A percentile compares a stretch with the other conserved stretches of the same genome.
Conservation (phyloP, 208 protist species). For the Balamuthia mandrillaris region DNA sequence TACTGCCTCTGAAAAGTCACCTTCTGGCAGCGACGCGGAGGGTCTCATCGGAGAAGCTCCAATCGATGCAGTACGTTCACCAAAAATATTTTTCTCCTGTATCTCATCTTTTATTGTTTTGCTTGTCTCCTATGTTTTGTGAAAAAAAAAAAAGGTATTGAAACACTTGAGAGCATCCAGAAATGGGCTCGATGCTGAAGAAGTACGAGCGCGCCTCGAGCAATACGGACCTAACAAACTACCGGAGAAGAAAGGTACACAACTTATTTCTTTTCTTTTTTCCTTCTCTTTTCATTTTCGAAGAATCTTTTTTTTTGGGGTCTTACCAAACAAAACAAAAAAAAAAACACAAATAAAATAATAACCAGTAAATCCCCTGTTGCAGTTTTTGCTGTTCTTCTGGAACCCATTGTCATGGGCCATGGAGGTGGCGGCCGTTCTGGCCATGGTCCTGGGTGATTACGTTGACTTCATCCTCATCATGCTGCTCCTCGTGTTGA, state of each 20-base stretch:
- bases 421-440: constrained; percentile 71
- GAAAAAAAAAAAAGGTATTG: neutral
- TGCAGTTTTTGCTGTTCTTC: constrained; percentile 54
- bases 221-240: constrained; percentile 59
- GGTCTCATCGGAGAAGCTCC: too few relatives aligned
- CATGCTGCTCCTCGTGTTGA: constrained; percentile 65
- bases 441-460: constrained; percentile 63
- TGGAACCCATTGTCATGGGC: constrained; percentile 63
- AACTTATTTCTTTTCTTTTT: constrained; percentile 41
- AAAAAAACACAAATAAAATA: too few relatives aligned
- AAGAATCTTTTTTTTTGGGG: too few relatives aligned
- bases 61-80: too few relatives aligned
- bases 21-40: too few relatives aligned
- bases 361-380: constrained; percentile 53
- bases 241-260: constrained; percentile 27
- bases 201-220: neutral
- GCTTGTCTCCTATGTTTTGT: too few relatives aligned
- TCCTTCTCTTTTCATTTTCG: too few relatives aligned
- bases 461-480: constrained; percentile 71
- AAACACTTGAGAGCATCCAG: neutral
- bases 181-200: neutral
- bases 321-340: too few relatives aligned
- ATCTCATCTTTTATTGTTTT: too few relatives aligned
- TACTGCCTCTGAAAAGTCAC: too few relatives aligned
- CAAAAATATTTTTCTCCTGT: too few relatives aligned